phyloP scores from a whole-genome alignment of 345 rosid genomes.

The Erysimum cheiranthoides region DNA sequence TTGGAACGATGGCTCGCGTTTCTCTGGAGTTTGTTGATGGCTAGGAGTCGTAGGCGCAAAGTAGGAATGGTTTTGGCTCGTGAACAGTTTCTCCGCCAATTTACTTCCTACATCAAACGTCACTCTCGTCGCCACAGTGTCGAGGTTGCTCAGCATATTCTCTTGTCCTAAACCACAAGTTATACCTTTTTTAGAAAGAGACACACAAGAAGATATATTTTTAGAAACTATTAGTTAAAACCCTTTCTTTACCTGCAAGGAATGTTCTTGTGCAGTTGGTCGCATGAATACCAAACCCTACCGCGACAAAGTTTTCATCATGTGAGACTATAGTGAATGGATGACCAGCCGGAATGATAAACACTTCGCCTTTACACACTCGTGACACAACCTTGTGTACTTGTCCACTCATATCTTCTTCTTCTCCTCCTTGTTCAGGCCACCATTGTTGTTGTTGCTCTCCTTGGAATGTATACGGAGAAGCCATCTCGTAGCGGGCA shows the following conservation, averaged over 20 bases:
- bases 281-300: slow-evolving; percentile 57
- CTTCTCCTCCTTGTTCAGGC: slow-evolving; percentile 14
- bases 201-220: background rate
- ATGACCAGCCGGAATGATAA: slow-evolving; percentile 59
- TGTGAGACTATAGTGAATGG: slow-evolving; percentile 45
- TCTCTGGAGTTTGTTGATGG: slow-evolving; percentile 22
- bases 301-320: slow-evolving; percentile 36
- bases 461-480: slow-evolving; percentile 47
- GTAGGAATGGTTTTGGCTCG: slow-evolving; percentile 41
- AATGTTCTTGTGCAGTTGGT: slow-evolving; percentile 49
- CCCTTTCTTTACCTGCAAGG: slow-evolving; percentile 52
- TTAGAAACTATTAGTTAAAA: background rate
- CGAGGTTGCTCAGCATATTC: slow-evolving; percentile 34
- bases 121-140: slow-evolving; percentile 33
- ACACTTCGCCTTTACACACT: slow-evolving; percentile 53
- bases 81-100: slow-evolving; percentile 37
- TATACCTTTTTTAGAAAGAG: background rate
- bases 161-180: slow-evolving; percentile 34
- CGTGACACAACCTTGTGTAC: slow-evolving; percentile 45
- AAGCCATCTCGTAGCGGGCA: slow-evolving; percentile 59
- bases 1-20: slow-evolving; percentile 28
- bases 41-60: slow-evolving; percentile 35
- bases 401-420: slow-evolving; percentile 36
- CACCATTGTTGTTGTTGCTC: slow-evolving; percentile 23
- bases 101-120: slow-evolving; percentile 33